A percentile compares a stretch with the other conserved stretches of the same genome.
These are phyloP conservation scores for Annulohypoxylon nitens DNA, from an alignment of 495 filamentous ascomycete genomes.

Conservation along the genomic window DNA sequence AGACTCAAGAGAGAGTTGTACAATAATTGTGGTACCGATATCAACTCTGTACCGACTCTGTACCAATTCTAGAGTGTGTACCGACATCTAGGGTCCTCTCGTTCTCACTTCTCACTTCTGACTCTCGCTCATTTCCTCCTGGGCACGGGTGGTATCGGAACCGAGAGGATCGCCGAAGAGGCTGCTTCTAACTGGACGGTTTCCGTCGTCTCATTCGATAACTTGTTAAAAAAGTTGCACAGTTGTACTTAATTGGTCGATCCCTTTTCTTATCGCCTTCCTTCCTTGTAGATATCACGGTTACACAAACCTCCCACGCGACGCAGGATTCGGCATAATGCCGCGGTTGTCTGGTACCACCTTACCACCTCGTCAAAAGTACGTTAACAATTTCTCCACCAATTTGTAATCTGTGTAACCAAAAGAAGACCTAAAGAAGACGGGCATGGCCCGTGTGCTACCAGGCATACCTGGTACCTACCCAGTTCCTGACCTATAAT, in stretches of 20 bases:
- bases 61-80: background rate
- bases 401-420: background rate
- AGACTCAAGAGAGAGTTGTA: conserved; percentile 13
- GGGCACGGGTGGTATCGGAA: background rate
- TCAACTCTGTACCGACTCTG: too few relatives aligned
- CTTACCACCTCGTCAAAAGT: background rate
- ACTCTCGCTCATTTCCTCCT: background rate
- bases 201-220: background rate
- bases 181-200: background rate
- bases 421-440: background rate
- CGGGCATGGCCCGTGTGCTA: background rate
- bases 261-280: background rate
- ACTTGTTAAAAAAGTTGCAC: background rate
- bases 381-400: background rate
- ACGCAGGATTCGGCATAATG: conserved; percentile 21
- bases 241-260: too few relatives aligned
- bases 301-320: conserved; percentile 9
- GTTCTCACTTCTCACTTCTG: too few relatives aligned
- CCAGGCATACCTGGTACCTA: too few relatives aligned
- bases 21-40: conserved; percentile 13
- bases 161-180: background rate
- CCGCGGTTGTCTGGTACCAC: conserved; percentile 12
- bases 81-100: background rate
- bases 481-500: background rate
- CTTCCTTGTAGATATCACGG: background rate